A percentile compares a stretch with the other conserved stretches of the same genome.
phyloP scores from a whole-genome alignment of 2,329 filamentous ascomycete genomes.

The Xenosphaeropsis pyriputrescens region DNA sequence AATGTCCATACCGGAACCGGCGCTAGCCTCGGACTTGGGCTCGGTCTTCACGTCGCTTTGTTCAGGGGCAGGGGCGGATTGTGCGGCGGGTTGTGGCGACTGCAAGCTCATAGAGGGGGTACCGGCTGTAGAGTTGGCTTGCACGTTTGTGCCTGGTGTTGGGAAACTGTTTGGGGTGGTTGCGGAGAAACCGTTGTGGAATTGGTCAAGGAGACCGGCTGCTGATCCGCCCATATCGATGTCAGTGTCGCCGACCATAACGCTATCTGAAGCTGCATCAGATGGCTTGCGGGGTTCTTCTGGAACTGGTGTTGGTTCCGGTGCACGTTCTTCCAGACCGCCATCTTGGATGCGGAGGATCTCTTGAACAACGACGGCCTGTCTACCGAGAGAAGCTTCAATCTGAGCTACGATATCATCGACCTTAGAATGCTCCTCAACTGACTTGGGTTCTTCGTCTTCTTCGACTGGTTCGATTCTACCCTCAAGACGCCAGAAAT shows the following conservation, averaged over 20 bases:
- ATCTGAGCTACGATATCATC: slow-evolving; percentile 65
- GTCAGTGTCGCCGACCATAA: slow-evolving; percentile 43
- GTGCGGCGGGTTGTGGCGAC: slow-evolving; percentile 25
- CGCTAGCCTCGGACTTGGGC: not conserved
- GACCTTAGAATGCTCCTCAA: slow-evolving; percentile 29
- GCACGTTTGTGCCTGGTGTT: slow-evolving; percentile 44
- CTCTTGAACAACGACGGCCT: slow-evolving; percentile 46
- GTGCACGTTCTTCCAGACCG: slow-evolving; percentile 44
- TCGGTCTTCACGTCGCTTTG: slow-evolving; percentile 2
- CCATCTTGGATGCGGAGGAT: slow-evolving; percentile 65
- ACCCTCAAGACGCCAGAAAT: slow-evolving; percentile 52
- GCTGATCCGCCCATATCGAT: slow-evolving; percentile 50
- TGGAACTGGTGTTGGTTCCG: slow-evolving; percentile 19
- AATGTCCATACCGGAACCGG: not conserved
- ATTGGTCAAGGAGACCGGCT: slow-evolving; percentile 52
- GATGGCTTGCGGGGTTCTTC: slow-evolving; percentile 39
- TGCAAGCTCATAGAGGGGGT: slow-evolving; percentile 32
- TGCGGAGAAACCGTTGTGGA: slow-evolving; percentile 45
- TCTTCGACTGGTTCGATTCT: slow-evolving; percentile 34
- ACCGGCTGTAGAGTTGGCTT: slow-evolving; percentile 39
- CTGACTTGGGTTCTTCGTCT: slow-evolving; percentile 12
- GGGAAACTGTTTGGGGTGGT: slow-evolving; percentile 47
- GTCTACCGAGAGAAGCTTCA: slow-evolving; percentile 54
- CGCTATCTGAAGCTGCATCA: slow-evolving; percentile 28
- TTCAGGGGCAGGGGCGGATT: slow-evolving; percentile 9